Base-by-base conservation (phyloP, 371 early-diverging fungal genomes). In the Mucor saturninus region DNA sequence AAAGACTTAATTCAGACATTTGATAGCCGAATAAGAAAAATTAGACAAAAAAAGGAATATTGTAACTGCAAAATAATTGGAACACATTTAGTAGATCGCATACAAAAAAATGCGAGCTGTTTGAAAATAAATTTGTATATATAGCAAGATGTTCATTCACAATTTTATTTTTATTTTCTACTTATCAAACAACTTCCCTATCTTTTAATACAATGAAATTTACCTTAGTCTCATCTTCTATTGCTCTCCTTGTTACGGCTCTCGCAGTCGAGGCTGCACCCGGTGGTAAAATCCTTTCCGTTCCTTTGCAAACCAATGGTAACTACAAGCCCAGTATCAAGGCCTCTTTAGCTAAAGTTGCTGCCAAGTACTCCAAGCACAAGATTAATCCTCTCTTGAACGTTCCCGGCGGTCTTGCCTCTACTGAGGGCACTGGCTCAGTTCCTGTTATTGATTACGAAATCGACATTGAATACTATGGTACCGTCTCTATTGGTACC, bases 401-500 rank as follows among this genome's bases (percentile, higher is more conserved):
- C 30, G n/a, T 21, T 29, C 29, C 52, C 21, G 46, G 26, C 9
- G 35, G 26, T 21, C 14, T 11, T 14, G 42, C 42, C 5, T 15
- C 35, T 35, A 35, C 52, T 14, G 48, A 53, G n/a, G 15, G 56
- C 14, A 40, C 29, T 11, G 65, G 65, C n/a, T 15, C 21, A 29
- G 62, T 73, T 10, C 64, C 73, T 7, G 51, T 73, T 1, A 54
- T 52, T 28, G 67, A 73, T 45, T 56, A 69, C 42, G 55, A 35
- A 4, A 61, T 30, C 14, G 74, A 73, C 59, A 40, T 60, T 30
- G 63, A 83, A 68, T 88, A 88, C 73, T 86, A 83, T 49, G 89
- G 86, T 50, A 64, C 53, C 6, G 69, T 88, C 40, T 32, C 66
- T 5, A 64, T 91, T 14, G 92, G 92, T 11, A 86, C 90, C 13